A percentile compares a stretch with the other conserved stretches of the same genome.
These are phyloP conservation scores for Aspergillus viridinutans DNA, from an alignment of 2,329 filamentous ascomycete genomes.

Conservation along the genomic window DNA sequence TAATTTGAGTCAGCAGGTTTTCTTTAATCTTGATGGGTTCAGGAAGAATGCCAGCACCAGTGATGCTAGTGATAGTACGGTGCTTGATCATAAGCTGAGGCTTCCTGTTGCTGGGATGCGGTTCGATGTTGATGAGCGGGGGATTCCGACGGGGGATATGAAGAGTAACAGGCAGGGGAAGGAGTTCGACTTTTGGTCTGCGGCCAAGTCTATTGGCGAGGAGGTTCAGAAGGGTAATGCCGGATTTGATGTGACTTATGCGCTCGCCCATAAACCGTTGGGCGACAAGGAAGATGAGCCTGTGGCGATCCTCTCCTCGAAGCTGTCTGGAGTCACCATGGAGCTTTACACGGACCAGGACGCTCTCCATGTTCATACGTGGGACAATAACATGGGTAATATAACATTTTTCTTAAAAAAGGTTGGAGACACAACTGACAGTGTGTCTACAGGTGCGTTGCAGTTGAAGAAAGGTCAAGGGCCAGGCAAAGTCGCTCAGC, in stretches of 20 bases:
- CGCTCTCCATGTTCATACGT: slow-evolving; percentile 1
- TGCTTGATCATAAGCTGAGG: background rate
- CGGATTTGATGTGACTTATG: background rate
- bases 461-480: background rate
- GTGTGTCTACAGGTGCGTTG: background rate
- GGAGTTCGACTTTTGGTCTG: slow-evolving; percentile 1
- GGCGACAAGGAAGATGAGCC: background rate
- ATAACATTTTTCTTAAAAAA: too few relatives aligned
- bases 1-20: slow-evolving; percentile 1
- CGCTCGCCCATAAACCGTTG: background rate
- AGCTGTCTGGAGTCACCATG: background rate
- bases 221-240: background rate
- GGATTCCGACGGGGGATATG: slow-evolving; percentile 2
- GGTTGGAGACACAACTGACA: background rate
- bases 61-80: background rate
- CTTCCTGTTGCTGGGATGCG: background rate
- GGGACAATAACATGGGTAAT: background rate
- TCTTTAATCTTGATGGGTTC: slow-evolving; percentile 1
- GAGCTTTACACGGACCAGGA: slow-evolving; percentile 1
- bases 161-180: background rate
- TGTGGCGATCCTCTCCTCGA: slow-evolving; percentile 1
- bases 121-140: background rate
- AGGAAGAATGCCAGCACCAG: too few relatives aligned
- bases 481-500: background rate
- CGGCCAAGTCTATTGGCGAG: background rate